Base-by-base conservation (phyloP, 2,329 filamentous ascomycete species). In the Corynespora cassiicola region DNA sequence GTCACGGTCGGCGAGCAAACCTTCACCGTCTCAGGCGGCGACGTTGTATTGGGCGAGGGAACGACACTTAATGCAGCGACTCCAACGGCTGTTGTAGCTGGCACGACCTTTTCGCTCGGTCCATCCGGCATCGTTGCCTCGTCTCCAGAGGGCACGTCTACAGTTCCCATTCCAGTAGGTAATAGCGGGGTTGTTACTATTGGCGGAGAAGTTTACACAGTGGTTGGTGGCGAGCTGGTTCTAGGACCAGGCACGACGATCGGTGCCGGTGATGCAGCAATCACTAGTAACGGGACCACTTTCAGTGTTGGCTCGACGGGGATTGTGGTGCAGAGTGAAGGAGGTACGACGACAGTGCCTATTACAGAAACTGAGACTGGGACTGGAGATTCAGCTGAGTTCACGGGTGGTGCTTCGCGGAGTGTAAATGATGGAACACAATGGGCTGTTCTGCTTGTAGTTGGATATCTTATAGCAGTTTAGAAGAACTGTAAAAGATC, bases 161-260 rank as follows among this genome's bases (percentile, higher is more conserved):
- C 32, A 11, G 27, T 22, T 6, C 36, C 30, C 20, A 6, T 31
- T 31, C 14, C 8, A 31, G 7, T 27, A 7, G 11, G 25, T 7
- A 7, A 15, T 15, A 27, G n/a, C n/a, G n/a, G n/a, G n/a, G 18
- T 24, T 15, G 24, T 37, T 20, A 37, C 34, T 5, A 16, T 30
- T 4, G 34, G 34, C 5, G 9, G 5, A 7, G 10, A 8, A 3
- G 31, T 19, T 17, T 37, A 30, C 15, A 30, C 25, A 10, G 25
- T 30, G 18, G 22, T 22, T 15, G 18, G 6, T 8, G 40, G 43
- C 24, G 28, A 23, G n/a, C 22, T 52, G 1, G 39, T 47, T 6
- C 16, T 52, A n/a, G 31, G 24, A 7, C 33, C 34, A 3, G 45
- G 49, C 1, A 43, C 37, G 5, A 49, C 45, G n/a, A 22, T 52